phyloP scores from a whole-genome alignment of 2,329 filamentous ascomycete species.

The Xylaria hypoxylon region DNA sequence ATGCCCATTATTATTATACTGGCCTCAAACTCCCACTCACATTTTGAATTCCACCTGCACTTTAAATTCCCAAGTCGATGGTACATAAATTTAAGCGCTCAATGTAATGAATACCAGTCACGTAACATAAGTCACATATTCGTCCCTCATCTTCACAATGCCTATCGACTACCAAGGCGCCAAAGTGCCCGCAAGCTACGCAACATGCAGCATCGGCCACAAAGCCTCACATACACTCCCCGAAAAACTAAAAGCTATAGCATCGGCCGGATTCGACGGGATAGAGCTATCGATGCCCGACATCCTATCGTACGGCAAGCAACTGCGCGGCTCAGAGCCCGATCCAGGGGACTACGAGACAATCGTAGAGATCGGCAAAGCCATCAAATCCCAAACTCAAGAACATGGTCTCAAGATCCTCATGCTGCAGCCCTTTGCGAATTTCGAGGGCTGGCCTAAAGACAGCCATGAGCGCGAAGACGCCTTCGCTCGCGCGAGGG shows the following conservation, averaged over 20 bases:
- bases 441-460: constrained; percentile 79
- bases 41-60: too few species aligned
- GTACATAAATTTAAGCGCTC: background rate
- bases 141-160: constrained; percentile 41
- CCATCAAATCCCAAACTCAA: constrained; percentile 66
- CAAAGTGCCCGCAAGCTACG: constrained; percentile 48
- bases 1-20: constrained; percentile 1
- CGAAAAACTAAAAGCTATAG: constrained; percentile 71
- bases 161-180: constrained; percentile 43
- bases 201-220: constrained; percentile 51
- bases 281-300: constrained; percentile 83
- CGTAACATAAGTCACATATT: too few species aligned
- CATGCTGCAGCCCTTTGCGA: constrained; percentile 80
- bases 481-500: constrained; percentile 70
- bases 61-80: background rate
- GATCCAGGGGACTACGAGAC: constrained; percentile 68
- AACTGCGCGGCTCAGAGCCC: constrained; percentile 61
- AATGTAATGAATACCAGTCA: background rate
- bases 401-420: constrained; percentile 69
- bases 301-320: constrained; percentile 70
- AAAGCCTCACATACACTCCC: constrained; percentile 62
- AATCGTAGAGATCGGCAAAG: constrained; percentile 64
- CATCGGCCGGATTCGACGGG: constrained; percentile 68
- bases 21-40: background rate
- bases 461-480: constrained; percentile 68